Conservation (phyloP, 345 rosid genomes). For the Mercurialis annua region DNA sequence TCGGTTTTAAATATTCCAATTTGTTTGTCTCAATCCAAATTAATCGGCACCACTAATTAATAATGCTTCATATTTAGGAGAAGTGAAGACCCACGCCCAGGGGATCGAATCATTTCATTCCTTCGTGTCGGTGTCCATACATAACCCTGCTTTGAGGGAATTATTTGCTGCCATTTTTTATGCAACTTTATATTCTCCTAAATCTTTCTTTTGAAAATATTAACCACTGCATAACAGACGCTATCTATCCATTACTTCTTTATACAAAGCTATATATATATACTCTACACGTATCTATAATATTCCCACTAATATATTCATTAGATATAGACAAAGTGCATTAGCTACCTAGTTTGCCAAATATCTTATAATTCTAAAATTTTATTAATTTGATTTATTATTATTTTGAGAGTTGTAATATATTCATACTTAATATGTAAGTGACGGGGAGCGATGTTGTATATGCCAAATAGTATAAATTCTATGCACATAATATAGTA, state of each 20-base stretch:
- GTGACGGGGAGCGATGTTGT: too few species aligned
- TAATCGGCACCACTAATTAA: constrained; percentile 12
- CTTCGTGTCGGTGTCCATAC: background rate
- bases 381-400: too few species aligned
- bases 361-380: too few species aligned
- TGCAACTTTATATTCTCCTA: constrained; percentile 29
- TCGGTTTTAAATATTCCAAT: constrained; percentile 41
- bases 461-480: too few species aligned
- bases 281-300: too few species aligned
- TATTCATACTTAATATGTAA: too few species aligned
- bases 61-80: constrained; percentile 29
- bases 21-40: constrained; percentile 22
- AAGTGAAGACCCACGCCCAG: constrained; percentile 15
- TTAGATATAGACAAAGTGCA: too few species aligned
- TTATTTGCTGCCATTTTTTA: constrained; percentile 23
- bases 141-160: constrained; percentile 4
- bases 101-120: constrained; percentile 37
- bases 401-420: too few species aligned
- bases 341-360: too few species aligned
- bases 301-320: too few species aligned
- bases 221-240: background rate
- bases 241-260: background rate
- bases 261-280: constrained; percentile 7
- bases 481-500: too few species aligned
- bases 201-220: constrained; percentile 19